These are phyloP conservation scores for Chaetomiaceae sp. DNA, from an alignment of 2,329 filamentous ascomycete species.

Conservation along the genomic window DNA sequence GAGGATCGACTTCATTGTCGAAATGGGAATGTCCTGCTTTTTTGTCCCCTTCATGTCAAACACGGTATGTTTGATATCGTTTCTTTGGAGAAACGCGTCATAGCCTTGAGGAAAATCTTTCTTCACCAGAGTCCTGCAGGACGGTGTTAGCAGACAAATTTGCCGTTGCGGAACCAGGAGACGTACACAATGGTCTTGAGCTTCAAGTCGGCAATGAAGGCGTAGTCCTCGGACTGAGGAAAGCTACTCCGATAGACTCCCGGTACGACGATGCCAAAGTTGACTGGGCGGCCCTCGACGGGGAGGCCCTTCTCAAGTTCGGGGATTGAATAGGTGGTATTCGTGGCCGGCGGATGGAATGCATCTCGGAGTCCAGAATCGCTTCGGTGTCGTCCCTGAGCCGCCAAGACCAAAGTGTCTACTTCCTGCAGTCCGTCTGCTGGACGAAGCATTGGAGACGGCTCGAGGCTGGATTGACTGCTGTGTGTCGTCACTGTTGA, in stretches of 20 bases:
- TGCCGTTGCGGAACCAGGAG: not conserved
- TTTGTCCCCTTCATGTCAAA: slow-evolving; percentile 88
- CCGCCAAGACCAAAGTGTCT: slow-evolving; percentile 1
- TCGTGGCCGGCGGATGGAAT: slow-evolving; percentile 13
- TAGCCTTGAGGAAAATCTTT: slow-evolving; percentile 55
- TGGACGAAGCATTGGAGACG: slow-evolving; percentile 15
- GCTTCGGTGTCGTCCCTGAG: not conserved
- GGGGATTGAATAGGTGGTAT: not conserved
- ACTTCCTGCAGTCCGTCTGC: slow-evolving; percentile 3
- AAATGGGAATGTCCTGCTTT: slow-evolving; percentile 63
- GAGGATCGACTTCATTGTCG: slow-evolving; percentile 67
- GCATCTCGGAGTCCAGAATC: slow-evolving; percentile 13
- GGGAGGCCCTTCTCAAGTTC: slow-evolving; percentile 11
- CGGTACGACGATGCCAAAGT: slow-evolving; percentile 71
- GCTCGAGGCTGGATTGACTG: slow-evolving; percentile 20
- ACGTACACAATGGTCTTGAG: slow-evolving; percentile 77
- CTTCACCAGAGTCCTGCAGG: slow-evolving; percentile 55
- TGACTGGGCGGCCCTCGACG: slow-evolving; percentile 47
- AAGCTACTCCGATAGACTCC: slow-evolving; percentile 81
- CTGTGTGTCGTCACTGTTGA: slow-evolving; percentile 16
- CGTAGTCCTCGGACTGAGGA: slow-evolving; percentile 65
- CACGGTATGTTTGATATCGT: slow-evolving; percentile 67
- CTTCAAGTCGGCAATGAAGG: slow-evolving; percentile 61
- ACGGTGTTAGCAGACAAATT: slow-evolving; percentile 14
- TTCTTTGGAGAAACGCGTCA: slow-evolving; percentile 57